Conservation (phyloP, 208 protist genomes). For the Leishmania turanica region DNA sequence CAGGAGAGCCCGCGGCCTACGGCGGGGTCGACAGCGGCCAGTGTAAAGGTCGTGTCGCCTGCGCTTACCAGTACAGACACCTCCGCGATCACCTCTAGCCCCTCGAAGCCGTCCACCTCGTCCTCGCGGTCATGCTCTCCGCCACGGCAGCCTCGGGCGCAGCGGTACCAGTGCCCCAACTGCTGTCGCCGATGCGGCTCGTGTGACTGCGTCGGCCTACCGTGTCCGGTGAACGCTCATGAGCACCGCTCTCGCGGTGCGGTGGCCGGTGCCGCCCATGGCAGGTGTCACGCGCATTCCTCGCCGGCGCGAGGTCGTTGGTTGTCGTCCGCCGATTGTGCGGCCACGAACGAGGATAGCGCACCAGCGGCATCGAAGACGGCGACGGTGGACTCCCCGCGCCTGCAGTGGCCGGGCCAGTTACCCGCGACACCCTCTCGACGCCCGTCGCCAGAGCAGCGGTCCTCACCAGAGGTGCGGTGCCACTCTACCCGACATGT, state of each 20-base stretch:
- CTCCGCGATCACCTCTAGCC: constrained; percentile 22
- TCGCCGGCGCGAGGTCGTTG: neutral
- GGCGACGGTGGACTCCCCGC: constrained; percentile 3
- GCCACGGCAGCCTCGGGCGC: neutral
- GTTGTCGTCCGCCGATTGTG: neutral
- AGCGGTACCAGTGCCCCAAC: constrained; percentile 9
- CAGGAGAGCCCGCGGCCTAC: neutral
- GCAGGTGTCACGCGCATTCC: neutral
- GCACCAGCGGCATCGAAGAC: neutral
- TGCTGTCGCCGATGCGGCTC: constrained; percentile 22
- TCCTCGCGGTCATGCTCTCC: constrained; percentile 13
- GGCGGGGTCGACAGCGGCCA: neutral
- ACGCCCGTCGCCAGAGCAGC: neutral
- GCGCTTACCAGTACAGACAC: constrained; percentile 24
- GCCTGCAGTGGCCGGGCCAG: constrained; percentile 26
- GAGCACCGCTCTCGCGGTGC: neutral
- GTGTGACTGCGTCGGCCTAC: constrained; percentile 14
- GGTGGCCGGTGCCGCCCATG: neutral
- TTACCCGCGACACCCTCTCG: neutral
- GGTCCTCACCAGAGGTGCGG: neutral
- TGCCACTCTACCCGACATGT: neutral
- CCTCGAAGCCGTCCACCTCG: constrained; percentile 15
- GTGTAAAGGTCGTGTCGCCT: neutral
- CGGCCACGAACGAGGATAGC: neutral
- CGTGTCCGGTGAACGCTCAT: constrained; percentile 1